Conservation (phyloP, 2,329 filamentous ascomycete genomes). For the Alternaria brassicae region DNA sequence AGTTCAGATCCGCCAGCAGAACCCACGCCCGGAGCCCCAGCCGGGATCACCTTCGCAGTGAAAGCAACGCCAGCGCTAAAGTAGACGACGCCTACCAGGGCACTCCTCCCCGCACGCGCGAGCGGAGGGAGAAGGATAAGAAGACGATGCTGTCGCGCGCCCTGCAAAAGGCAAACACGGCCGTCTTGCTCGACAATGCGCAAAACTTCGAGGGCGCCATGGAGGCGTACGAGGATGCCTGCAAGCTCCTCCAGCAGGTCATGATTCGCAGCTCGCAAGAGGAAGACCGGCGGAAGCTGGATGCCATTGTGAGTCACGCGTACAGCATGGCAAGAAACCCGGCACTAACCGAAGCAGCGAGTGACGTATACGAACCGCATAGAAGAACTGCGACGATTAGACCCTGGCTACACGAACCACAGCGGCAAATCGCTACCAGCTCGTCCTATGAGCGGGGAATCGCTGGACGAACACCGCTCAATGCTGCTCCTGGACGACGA, state of each 20-base stretch:
- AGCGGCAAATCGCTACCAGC: conserved; percentile 78
- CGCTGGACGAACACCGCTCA: conserved; percentile 50
- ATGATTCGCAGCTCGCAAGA: conserved; percentile 82
- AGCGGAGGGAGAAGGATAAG: conserved; percentile 63
- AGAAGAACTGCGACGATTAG: conserved; percentile 79
- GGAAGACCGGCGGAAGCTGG: conserved; percentile 87
- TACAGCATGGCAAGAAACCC: background rate
- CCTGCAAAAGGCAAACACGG: conserved; percentile 92
- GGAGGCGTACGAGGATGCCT: conserved; percentile 90
- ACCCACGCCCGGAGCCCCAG: conserved; percentile 8
- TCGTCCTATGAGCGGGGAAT: conserved; percentile 69
- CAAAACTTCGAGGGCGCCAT: conserved; percentile 93
- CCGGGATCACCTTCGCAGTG: conserved; percentile 36
- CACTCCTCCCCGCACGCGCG: conserved; percentile 50
- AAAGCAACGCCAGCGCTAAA: conserved; percentile 44
- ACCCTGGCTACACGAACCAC: conserved; percentile 59
- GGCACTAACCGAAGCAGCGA: conserved; percentile 61
- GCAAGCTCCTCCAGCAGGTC: conserved; percentile 84
- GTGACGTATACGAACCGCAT: conserved; percentile 91
- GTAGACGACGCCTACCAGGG: conserved; percentile 43
- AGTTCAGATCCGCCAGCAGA: conserved; percentile 24
- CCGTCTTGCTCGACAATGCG: conserved; percentile 93
- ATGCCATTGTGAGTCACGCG: conserved; percentile 80
- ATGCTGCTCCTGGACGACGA: conserved; percentile 45
- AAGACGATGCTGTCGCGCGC: conserved; percentile 98